Evolutionary conservation across 345 rosid genomes (phyloP).

Genomic region (Triadica sebifera): DNA sequence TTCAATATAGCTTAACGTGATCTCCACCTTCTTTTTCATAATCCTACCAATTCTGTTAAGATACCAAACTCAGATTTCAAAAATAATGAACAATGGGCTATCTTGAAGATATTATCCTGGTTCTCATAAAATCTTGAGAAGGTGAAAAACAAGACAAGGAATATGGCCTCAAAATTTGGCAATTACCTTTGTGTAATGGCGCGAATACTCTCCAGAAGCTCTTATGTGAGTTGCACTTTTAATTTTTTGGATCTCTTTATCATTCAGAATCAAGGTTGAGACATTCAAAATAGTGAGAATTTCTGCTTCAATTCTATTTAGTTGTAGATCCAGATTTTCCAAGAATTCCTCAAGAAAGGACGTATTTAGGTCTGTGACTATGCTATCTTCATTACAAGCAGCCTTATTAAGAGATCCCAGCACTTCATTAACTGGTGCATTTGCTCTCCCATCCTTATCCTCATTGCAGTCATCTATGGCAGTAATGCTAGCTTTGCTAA

Average conservation of each 20-base stretch:
- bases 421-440: slow-evolving; percentile 18
- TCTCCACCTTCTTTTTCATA: slow-evolving; percentile 23
- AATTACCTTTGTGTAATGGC: slow-evolving; percentile 51
- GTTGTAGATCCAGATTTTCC: slow-evolving; percentile 57
- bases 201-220: slow-evolving; percentile 59
- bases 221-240: slow-evolving; percentile 56
- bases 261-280: slow-evolving; percentile 47
- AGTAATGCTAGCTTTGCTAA: slow-evolving; percentile 16
- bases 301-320: slow-evolving; percentile 60
- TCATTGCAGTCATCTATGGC: slow-evolving; percentile 22
- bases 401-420: slow-evolving; percentile 21
- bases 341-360: slow-evolving; percentile 62
- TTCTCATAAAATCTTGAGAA: slow-evolving; percentile 3
- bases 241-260: slow-evolving; percentile 49
- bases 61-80: slow-evolving; percentile 7
- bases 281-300: slow-evolving; percentile 59
- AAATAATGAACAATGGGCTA: not conserved
- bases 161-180: not conserved
- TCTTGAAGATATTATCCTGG: not conserved
- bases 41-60: slow-evolving; percentile 37
- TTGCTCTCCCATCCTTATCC: slow-evolving; percentile 15
- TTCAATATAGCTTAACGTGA: slow-evolving; percentile 14
- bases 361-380: slow-evolving; percentile 23
- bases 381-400: slow-evolving; percentile 27
- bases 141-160: not conserved